Conservation (phyloP, 768 basidiomycete species). For the Astraeus odoratus region DNA sequence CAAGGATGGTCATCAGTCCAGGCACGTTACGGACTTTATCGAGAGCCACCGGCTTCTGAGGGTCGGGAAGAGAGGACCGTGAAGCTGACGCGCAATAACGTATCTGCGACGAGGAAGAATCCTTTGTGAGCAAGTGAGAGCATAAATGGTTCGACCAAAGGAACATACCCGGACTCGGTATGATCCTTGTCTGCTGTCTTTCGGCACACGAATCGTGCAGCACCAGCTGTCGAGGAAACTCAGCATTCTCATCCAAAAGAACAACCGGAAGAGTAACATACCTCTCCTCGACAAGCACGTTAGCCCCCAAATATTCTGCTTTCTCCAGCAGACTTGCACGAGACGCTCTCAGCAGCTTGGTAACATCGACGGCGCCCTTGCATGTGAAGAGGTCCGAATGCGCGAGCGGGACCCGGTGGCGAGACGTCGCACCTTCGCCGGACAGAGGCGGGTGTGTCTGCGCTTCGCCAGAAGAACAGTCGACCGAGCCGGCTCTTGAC, state of each 20-base stretch:
- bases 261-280: conserved; percentile 29
- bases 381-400: conserved; percentile 48
- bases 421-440: conserved; percentile 21
- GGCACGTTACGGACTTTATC: conserved; percentile 56
- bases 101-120: conserved; percentile 36
- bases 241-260: conserved; percentile 6
- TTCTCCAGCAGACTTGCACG: conserved; percentile 44
- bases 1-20: conserved; percentile 69
- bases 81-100: conserved; percentile 56
- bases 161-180: conserved; percentile 55
- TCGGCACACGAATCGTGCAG: conserved; percentile 51
- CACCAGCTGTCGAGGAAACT: conserved; percentile 44
- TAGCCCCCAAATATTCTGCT: conserved; percentile 44
- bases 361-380: conserved; percentile 53
- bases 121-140: neutral
- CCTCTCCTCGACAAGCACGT: conserved; percentile 65
- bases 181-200: conserved; percentile 38
- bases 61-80: conserved; percentile 44
- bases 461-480: conserved; percentile 32
- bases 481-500: conserved; percentile 23
- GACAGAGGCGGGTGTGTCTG: conserved; percentile 30
- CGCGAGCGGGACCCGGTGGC: conserved; percentile 26
- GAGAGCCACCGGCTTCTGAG: conserved; percentile 55
- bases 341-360: conserved; percentile 49
- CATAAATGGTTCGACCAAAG: conserved; percentile 1